Evolutionary conservation across 768 basidiomycete species (phyloP), one percentile per base, ranked within the genome.

Genomic region (Mycena filopes): DNA sequence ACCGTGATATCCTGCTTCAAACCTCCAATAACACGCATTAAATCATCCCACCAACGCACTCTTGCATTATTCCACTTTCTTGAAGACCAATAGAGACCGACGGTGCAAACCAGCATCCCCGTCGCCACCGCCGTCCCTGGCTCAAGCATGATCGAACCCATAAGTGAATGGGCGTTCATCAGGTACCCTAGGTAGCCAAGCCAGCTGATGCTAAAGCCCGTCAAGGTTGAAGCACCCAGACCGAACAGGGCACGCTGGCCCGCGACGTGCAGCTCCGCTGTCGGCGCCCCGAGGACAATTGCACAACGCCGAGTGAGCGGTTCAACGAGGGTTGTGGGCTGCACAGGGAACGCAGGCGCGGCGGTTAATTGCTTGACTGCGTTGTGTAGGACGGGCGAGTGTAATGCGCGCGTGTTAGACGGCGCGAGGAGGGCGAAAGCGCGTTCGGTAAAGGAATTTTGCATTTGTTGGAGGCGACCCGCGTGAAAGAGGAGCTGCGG

Each of bases 31-130:
- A 66, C 61, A 3, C 61, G 66, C 43, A 45, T 36, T 25, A 59
- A 90, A 72, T 93, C 91, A 56, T 84, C 82, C 85, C 85, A 84
- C 91, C 91, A 94, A 63, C 78, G 79, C 60, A 76, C 78, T 74
- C 90, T 89, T 4, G 87, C 86, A 67, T 81, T 85, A 60, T 92
- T 90, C 90, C 91, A 94, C 63, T 80, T 80, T 15, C 86, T 84
- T 7, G 90, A 80, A 2, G 84, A 85, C 88, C 89, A 91, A 43
- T 90, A 79, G 43, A 91, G 64, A 48, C 87, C 83, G 3, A 76
- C 69, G 8, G 84, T 73, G 0, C 83, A 80, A 21, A 82, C 77
- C 13, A 94, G 73, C 58, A 84, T 79, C 15, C 89, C 90, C 0
- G 86, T 74, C 3, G 89, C 90, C 28, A 88, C 72, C 1, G 88